Conservation (phyloP, 768 basidiomycete species). For the Leccinum aurantiacum region DNA sequence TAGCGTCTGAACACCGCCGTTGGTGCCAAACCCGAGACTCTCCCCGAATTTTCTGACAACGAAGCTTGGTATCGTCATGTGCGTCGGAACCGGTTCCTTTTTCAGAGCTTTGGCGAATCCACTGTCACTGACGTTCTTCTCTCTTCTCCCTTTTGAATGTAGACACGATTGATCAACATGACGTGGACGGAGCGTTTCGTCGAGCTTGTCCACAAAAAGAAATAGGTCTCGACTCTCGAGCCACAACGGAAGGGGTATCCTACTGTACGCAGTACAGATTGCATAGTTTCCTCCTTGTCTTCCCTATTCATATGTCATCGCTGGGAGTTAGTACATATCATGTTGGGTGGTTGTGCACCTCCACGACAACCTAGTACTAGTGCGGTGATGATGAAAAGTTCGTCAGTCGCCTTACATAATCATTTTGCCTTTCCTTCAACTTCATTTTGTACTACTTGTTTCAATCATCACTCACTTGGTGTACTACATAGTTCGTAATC, state of each 20-base stretch:
- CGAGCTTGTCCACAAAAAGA: conserved; percentile 18
- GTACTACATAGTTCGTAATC: no score
- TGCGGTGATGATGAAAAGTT: no score
- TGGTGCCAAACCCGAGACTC: conserved; percentile 21
- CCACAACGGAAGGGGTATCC: neutral
- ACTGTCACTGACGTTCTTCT: neutral
- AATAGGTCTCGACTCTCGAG: neutral
- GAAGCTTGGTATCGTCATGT: conserved; percentile 38
- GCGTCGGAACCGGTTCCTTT: conserved; percentile 1
- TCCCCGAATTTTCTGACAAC: conserved; percentile 35
- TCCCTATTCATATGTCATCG: no score
- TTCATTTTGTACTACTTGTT: no score
- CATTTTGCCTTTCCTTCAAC: no score
- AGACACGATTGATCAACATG: conserved; percentile 21
- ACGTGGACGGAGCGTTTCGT: conserved; percentile 31
- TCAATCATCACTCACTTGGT: no score
- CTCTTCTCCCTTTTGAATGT: neutral
- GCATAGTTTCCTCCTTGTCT: no score
- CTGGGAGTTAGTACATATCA: no score
- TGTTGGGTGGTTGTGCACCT: no score
- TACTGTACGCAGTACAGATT: neutral
- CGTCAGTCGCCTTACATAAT: no score
- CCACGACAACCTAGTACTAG: no score
- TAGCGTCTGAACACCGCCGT: conserved; percentile 37
- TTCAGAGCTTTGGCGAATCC: neutral